A percentile compares a stretch with the other conserved stretches of the same genome.
These are phyloP conservation scores for Castanopsis chinensis DNA, from an alignment of 306 rosid genomes.

Conservation along the genomic window DNA sequence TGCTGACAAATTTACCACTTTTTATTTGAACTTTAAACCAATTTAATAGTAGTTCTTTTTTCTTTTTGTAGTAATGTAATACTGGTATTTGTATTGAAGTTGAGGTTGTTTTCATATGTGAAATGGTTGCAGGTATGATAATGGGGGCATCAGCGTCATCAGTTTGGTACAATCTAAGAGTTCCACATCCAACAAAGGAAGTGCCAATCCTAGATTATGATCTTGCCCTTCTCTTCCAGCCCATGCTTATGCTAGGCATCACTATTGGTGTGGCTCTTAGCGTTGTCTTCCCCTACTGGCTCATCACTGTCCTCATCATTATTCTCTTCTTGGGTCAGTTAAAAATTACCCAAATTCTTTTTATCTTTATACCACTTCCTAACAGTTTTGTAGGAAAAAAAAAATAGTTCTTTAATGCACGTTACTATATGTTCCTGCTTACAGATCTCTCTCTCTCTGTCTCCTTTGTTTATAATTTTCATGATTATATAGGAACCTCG, in stretches of 20 bases:
- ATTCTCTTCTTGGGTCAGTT: slow-evolving; percentile 69
- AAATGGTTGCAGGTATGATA: slow-evolving; percentile 68
- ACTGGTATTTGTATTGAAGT: background rate
- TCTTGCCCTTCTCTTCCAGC: slow-evolving; percentile 84
- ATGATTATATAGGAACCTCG: slow-evolving; percentile 58
- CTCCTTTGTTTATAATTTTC: background rate
- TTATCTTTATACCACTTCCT: background rate
- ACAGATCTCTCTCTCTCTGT: background rate
- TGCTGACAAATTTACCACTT: background rate
- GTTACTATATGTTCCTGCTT: background rate
- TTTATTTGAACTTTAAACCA: background rate
- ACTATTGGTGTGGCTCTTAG: slow-evolving; percentile 84
- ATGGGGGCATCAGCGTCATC: slow-evolving; percentile 94
- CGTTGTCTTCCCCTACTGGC: slow-evolving; percentile 96
- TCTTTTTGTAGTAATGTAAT: no score
- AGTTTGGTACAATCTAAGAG: slow-evolving; percentile 88
- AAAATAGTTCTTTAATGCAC: background rate
- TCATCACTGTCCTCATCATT: slow-evolving; percentile 81
- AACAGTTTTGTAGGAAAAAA: background rate
- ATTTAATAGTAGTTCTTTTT: background rate
- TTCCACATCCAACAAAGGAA: slow-evolving; percentile 76
- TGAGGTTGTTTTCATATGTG: background rate
- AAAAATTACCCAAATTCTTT: background rate
- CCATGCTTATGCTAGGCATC: slow-evolving; percentile 95
- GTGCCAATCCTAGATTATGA: slow-evolving; percentile 87